Evolutionary conservation across 768 basidiomycete genomes (phyloP).

Genomic region (Hygrophorus pudorinus): DNA sequence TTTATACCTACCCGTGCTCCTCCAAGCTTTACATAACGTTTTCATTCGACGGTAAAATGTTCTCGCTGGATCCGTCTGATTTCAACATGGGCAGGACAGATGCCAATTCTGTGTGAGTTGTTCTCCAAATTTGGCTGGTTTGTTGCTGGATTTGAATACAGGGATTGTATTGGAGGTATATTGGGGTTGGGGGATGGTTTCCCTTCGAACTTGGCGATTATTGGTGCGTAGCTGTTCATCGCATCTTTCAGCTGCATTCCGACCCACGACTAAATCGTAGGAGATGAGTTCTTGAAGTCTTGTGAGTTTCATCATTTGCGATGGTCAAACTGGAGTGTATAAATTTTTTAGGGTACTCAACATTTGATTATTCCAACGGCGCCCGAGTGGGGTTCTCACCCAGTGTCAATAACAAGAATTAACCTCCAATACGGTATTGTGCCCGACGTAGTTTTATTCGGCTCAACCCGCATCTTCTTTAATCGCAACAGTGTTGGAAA

Average conservation of each 20-base stretch:
- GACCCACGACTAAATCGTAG: constrained; percentile 16
- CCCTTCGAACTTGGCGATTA: constrained; percentile 44
- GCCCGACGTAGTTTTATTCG: too few relatives aligned
- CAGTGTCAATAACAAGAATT: constrained; percentile 36
- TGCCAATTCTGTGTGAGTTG: constrained; percentile 15
- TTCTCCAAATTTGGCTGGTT: background rate
- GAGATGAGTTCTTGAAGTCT: constrained; percentile 57
- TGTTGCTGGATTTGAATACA: constrained; percentile 14
- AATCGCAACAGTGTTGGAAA: too few relatives aligned
- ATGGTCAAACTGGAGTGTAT: background rate
- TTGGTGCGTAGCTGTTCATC: constrained; percentile 27
- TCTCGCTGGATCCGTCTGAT: constrained; percentile 35
- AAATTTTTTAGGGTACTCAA: constrained; percentile 39
- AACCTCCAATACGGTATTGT: background rate
- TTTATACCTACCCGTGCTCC: constrained; percentile 48
- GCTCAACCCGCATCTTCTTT: too few relatives aligned
- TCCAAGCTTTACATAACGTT: constrained; percentile 27
- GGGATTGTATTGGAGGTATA: constrained; percentile 48
- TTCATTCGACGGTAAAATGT: constrained; percentile 30
- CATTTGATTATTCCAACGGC: constrained; percentile 48
- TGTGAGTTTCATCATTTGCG: constrained; percentile 29
- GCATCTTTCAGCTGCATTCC: background rate
- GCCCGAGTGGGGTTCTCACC: constrained; percentile 48
- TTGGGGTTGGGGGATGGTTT: constrained; percentile 35
- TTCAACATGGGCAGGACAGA: constrained; percentile 41